Evolutionary conservation across 2,329 filamentous ascomycete genomes (phyloP), one percentile per base, ranked within the genome.

Genomic region (Cercospora beticola): DNA sequence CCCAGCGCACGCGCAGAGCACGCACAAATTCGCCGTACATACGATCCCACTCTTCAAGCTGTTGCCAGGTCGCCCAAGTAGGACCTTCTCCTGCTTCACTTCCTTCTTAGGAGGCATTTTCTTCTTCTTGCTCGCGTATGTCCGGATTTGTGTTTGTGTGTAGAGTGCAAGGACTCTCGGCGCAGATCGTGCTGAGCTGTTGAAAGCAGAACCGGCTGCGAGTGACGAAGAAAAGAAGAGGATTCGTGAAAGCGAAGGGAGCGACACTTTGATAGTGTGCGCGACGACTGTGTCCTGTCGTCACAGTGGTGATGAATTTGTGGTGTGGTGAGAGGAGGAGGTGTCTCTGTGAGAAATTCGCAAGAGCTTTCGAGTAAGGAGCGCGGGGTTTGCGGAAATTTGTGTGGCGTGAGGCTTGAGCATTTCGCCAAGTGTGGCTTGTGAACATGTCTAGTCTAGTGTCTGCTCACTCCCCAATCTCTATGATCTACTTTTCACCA

Each of bases 1-100:
- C 68, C 66, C 40, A 73, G 73, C 69, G 68, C 70, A 78, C 70
- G 72, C 71, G 71, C 72, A 71, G 68, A 72, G 72, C 75, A 75
- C 73, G 76, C 74, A 77, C 77, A 75, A 72, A 69, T 72, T 73
- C 64, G 70, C 66, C 76, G 72, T 76, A 96, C 95, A 89, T 87
- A 90, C 88, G 84, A 99, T 99, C 85, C 95, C 96, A 86, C 93
- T 97, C 89, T 98, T 99, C 83, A 99, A 83, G 85, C 89, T 98
- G 88, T 99, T 99, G 79, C 95, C 95, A 74, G 95, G 95, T 81
- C 95, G 88, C 82, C 95, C 95, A 83, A 99, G 87, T 76, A 95
- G 90, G 82, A 98, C 87, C 90, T 98, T 98, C 87, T 98, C 92
- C 87, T 97, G 92, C 78, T 92, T 89, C 77, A 89, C 90, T 64